Evolutionary conservation across 352 stramenopile genomes (phyloP).

Genomic region (Blastocystis sp.): DNA sequence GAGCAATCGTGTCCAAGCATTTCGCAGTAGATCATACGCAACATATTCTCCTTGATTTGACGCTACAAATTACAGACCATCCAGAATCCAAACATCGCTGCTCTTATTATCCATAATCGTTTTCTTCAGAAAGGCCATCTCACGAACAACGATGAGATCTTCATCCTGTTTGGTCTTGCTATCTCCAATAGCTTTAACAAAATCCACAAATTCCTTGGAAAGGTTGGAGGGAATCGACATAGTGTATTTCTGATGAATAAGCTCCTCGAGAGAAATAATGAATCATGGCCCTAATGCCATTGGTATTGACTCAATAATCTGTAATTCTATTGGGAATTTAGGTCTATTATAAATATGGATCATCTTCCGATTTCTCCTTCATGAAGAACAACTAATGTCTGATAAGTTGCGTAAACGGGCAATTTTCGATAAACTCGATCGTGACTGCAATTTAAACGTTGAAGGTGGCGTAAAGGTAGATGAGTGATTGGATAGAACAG

Average conservation of each 20-base stretch:
- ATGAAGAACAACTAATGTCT: constrained; percentile 13
- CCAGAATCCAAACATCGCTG: not conserved
- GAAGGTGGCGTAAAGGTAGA: not conserved
- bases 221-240: constrained; percentile 71
- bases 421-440: not conserved
- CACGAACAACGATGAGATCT: constrained; percentile 95
- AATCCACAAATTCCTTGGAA: constrained; percentile 98
- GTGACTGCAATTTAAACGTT: constrained; percentile 25
- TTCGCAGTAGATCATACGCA: constrained; percentile 98
- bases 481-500: constrained; percentile 13
- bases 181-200: constrained; percentile 99
- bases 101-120: constrained; percentile 83
- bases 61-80: not conserved
- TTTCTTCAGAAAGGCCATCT: constrained; percentile 90
- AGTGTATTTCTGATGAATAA: not conserved
- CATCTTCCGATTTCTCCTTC: not conserved
- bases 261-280: not conserved
- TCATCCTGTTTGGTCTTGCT: constrained; percentile 99
- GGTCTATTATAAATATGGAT: not conserved
- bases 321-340: not conserved
- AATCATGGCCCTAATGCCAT: constrained; percentile 28
- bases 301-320: not conserved
- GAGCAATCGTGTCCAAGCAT: constrained; percentile 99
- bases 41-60: constrained; percentile 92
- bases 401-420: not conserved